Evolutionary conservation across 2,329 filamentous ascomycete species (phyloP), one percentile per base, ranked within the genome.

Genomic region (Gliomastix tumulicola): DNA sequence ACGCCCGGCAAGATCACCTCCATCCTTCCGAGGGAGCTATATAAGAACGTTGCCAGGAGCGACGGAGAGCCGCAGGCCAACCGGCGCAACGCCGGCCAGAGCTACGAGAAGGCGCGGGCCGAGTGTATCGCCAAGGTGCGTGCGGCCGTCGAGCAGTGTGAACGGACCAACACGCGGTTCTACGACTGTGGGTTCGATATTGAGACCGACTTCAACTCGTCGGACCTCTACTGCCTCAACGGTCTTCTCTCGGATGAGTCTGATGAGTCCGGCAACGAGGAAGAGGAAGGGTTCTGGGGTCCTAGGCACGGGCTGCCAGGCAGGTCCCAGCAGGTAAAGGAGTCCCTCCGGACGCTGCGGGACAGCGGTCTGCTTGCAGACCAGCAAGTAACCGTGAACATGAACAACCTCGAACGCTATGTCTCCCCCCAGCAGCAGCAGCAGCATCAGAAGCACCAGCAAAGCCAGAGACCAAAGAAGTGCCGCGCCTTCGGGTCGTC

Each of bases 181-280:
- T 64, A 59, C 31, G 65, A 68, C 35, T 53, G 60, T 2, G 62
- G 66, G 43, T 68, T 66, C 38, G 62, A 67, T 38, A 59, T 67
- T 34, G 64, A 66, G 44, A 41, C 44, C 6, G 64, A 68, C 39
- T 46, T 47, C 35, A 35, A 32, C 45, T 69, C 64, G 6, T 28
- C 34, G 2, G 35, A 48, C 10, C 54, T 66, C 21, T 49, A 53
- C 46, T 61, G 68, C 41, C 37, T 49, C 16, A 45, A 36, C 30
- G 39, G 32, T 17, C 32, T 43, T 17, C 15, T 30, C 34, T 38
- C 31, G 21, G 37, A 44, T 5, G 42, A 44, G 39, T 13, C 16
- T 7, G 21, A 21, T 31, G 25, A 35, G n/a, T 21, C n/a, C 18
- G 16, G 19, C 13, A 21, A 33, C 17, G 11, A 30, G 12, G 21